phyloP scores from a whole-genome alignment of 1,139 yeast species.

The Kluyveromyces sp. region DNA sequence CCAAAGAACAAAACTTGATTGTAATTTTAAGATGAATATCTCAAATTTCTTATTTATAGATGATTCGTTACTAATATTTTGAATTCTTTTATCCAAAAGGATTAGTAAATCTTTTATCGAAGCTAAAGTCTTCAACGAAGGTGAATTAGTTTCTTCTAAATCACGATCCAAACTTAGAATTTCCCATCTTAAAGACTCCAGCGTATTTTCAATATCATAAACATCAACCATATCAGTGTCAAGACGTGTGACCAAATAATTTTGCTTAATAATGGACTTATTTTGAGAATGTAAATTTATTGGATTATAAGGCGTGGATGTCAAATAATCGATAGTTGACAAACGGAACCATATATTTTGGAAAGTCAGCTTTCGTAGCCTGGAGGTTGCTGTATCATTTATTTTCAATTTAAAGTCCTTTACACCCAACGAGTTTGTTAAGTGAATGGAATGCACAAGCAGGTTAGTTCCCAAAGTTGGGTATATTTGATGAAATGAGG shows the following conservation, averaged over 20 bases:
- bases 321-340: constrained; percentile 22
- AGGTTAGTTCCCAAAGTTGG: constrained; percentile 15
- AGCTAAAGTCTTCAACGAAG: constrained; percentile 26
- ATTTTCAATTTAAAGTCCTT: constrained; percentile 15
- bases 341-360: constrained; percentile 25
- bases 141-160: constrained; percentile 18
- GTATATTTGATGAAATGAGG: constrained; percentile 14
- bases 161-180: constrained; percentile 27
- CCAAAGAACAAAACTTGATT: constrained; percentile 22
- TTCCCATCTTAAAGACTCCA: constrained; percentile 27
- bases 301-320: constrained; percentile 19
- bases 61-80: constrained; percentile 8
- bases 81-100: constrained; percentile 15
- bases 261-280: constrained; percentile 23
- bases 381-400: constrained; percentile 18
- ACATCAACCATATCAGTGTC: constrained; percentile 22
- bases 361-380: constrained; percentile 19
- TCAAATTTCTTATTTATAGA: constrained; percentile 20
- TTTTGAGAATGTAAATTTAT: constrained; percentile 21
- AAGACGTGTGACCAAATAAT: constrained; percentile 16
- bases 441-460: constrained; percentile 19
- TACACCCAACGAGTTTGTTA: constrained; percentile 19
- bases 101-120: constrained; percentile 22
- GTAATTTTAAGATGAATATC: constrained; percentile 17
- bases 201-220: constrained; percentile 23